Base-by-base conservation (phyloP, 768 basidiomycete genomes). In the Leccinum boreale region DNA sequence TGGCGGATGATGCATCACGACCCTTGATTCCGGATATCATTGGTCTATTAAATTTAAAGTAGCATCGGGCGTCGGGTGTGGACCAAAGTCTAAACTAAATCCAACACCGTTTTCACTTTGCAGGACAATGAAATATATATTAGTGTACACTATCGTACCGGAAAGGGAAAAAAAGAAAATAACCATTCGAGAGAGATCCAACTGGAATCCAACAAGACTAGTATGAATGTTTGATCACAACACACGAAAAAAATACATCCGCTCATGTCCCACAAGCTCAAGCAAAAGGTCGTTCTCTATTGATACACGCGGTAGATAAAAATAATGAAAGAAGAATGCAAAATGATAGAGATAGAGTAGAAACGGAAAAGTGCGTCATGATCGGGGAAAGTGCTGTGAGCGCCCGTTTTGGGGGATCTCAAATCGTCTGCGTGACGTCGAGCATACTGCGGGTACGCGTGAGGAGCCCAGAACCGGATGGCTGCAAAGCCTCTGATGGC, bases 381-480 rank as follows among this genome's bases (percentile, higher is more conserved):
- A 14, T 36, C 5, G 23, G 15, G 19, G 11, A 31, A 24, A 39
- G 36, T n/a, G 36, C 17, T 8, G 3, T 39, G 36, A 36, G 24
- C 24, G 28, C 60, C 19, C 14, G 24, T 31, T 6, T 46, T 15
- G 17, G 36, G 17, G 12, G 42, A 19, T 12, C 33, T 48, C 48
- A 62, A 36, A 2, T 8, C 23, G 35, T 31, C 11, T 33, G 58
- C 14, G 52, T 44, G 44, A 50, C 7, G 28, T 67, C 58, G 36
- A 55, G 36, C 29, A 24, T 17, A 10, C 28, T 53, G 14, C 33
- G 48, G n/a, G 61, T 50, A 28, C 57, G 49, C 17, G 55, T 17
- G 45, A 50, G 57, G 5, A 50, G 29, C n/a, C 12, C 19, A 11
- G 36, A 39, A 39, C 36, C 36, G 17, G 36, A 39, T 9, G 50